A percentile compares a stretch with the other conserved stretches of the same genome.
Evolutionary conservation across 306 rosid species (phyloP).

Genomic region (Aeschynomene evenia): DNA sequence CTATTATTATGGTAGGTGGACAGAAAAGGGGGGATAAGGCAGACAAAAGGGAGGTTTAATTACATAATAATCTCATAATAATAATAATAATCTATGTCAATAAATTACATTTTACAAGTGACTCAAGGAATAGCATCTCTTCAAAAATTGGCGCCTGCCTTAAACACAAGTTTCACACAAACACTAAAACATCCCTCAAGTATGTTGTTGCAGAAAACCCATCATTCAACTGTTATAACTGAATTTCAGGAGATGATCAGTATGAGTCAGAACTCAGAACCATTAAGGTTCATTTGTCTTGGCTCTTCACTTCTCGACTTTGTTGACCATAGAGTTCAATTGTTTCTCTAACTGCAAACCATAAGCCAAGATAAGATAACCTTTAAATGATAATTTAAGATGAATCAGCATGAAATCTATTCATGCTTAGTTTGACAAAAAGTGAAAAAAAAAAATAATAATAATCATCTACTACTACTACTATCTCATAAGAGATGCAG

Average conservation of each 20-base stretch:
- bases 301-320: slow-evolving; percentile 41
- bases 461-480: background rate
- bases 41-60: slow-evolving; percentile 4
- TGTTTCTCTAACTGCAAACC: slow-evolving; percentile 53
- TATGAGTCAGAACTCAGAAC: slow-evolving; percentile 25
- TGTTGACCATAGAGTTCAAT: slow-evolving; percentile 35
- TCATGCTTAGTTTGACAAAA: background rate
- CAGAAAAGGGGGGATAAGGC: background rate
- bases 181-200: slow-evolving; percentile 29
- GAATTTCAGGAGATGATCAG: slow-evolving; percentile 10
- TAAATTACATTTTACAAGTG: slow-evolving; percentile 36
- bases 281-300: slow-evolving; percentile 16
- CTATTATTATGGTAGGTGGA: background rate
- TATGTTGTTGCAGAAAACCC: slow-evolving; percentile 17
- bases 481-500: background rate
- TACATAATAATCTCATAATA: too few species aligned
- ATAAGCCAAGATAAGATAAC: slow-evolving; percentile 17
- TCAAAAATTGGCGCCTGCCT: slow-evolving; percentile 37
- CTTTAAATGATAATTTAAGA: background rate
- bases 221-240: slow-evolving; percentile 10
- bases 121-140: slow-evolving; percentile 43
- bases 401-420: background rate
- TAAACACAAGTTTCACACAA: slow-evolving; percentile 34
- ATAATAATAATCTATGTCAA: background rate
- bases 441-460: too few species aligned